Conservation (phyloP, 352 stramenopile genomes). For the Globisporangium sylvaticum region DNA sequence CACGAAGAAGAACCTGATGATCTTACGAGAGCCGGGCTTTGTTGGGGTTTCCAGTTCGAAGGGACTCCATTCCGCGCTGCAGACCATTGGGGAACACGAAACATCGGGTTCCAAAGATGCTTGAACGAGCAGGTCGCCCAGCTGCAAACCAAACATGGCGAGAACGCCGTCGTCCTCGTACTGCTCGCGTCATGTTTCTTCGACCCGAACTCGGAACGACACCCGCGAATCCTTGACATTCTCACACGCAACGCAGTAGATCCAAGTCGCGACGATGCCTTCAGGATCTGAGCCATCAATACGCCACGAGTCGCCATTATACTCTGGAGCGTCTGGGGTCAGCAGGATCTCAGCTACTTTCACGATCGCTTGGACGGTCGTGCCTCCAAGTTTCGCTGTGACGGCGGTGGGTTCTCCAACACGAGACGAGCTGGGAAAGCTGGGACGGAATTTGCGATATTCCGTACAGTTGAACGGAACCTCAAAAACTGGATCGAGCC, state of each 20-base stretch:
- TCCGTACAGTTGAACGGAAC: too few relatives aligned
- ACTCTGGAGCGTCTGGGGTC: slow-evolving; percentile 31
- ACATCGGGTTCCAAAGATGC: slow-evolving; percentile 18
- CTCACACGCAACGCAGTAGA: slow-evolving; percentile 43
- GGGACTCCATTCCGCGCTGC: slow-evolving; percentile 39
- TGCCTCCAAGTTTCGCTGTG: background rate
- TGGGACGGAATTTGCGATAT: too few relatives aligned
- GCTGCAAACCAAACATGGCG: too few relatives aligned
- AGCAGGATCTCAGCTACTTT: slow-evolving; percentile 48
- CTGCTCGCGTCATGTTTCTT: background rate
- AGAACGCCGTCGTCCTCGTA: too few relatives aligned
- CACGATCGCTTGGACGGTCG: slow-evolving; percentile 37
- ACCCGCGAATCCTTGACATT: slow-evolving; percentile 45
- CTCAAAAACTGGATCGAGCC: too few relatives aligned
- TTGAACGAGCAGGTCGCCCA: too few relatives aligned
- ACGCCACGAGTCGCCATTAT: slow-evolving; percentile 37
- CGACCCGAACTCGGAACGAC: slow-evolving; percentile 25
- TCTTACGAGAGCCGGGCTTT: slow-evolving; percentile 34
- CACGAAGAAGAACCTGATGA: slow-evolving; percentile 45
- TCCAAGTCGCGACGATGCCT: slow-evolving; percentile 32
- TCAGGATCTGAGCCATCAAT: slow-evolving; percentile 38
- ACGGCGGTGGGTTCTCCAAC: too few relatives aligned
- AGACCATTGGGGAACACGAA: slow-evolving; percentile 38
- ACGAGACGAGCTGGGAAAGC: too few relatives aligned
- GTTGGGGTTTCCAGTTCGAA: slow-evolving; percentile 35